Percentiles rank a stretch among this genome's conserved stretches.
These are phyloP conservation scores for Ophiocordyceps australis DNA, from an alignment of 2,329 filamentous ascomycete genomes.

Conservation along the genomic window DNA sequence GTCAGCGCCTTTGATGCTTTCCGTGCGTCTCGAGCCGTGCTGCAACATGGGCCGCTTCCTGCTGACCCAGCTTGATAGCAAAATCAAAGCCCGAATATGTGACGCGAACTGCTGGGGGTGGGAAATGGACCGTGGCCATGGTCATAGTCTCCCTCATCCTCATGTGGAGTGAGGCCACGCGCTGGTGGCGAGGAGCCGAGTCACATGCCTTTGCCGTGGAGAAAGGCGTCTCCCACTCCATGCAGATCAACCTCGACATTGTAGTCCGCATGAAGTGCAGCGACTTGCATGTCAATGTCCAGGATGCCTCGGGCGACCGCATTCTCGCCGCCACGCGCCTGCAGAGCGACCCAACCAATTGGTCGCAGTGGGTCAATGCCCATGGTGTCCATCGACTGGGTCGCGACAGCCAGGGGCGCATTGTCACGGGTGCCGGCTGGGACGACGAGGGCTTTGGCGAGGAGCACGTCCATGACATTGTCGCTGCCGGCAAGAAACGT, in stretches of 20 bases:
- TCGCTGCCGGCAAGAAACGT: conserved; percentile 46
- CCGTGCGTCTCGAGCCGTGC: conserved; percentile 35
- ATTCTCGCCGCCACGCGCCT: conserved; percentile 68
- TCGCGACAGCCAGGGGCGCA: conserved; percentile 31
- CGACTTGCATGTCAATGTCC: conserved; percentile 89
- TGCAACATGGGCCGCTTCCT: neutral
- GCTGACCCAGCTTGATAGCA: conserved; percentile 29
- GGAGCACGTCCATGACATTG: conserved; percentile 82
- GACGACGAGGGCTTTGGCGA: conserved; percentile 56
- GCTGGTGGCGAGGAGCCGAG: conserved; percentile 74
- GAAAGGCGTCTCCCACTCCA: conserved; percentile 67
- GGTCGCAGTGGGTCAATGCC: conserved; percentile 63
- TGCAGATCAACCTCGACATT: conserved; percentile 94
- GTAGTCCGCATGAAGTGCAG: conserved; percentile 76
- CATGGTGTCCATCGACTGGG: conserved; percentile 47
- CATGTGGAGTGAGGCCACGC: conserved; percentile 55
- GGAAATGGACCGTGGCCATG: conserved; percentile 84
- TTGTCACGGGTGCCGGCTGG: conserved; percentile 39
- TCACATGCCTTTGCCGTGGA: conserved; percentile 87
- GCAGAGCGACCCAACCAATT: conserved; percentile 59
- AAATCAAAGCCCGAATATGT: conserved; percentile 94
- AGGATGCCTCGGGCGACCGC: conserved; percentile 83
- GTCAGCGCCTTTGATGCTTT: conserved; percentile 93
- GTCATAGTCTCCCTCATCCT: conserved; percentile 57
- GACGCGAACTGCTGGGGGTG: conserved; percentile 65